phyloP scores from a whole-genome alignment of 1,139 yeast genomes.

The Saccharomycopsis phalli region DNA sequence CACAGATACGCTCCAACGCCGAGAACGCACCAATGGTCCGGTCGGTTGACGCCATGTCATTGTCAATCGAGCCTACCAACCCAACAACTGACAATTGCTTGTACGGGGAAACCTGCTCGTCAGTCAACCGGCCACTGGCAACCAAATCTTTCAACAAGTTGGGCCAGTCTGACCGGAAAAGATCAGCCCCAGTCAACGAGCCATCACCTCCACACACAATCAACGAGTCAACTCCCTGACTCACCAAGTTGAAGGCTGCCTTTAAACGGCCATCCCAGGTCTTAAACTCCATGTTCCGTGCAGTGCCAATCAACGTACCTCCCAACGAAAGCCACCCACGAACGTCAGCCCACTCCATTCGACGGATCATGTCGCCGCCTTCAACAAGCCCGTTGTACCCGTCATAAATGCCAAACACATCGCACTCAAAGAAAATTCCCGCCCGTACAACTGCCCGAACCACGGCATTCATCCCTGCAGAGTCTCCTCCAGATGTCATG shows the following conservation, averaged over 20 bases:
- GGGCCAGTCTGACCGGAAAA: slow-evolving; percentile 76
- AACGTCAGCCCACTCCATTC: slow-evolving; percentile 72
- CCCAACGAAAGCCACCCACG: slow-evolving; percentile 68
- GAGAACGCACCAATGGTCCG: slow-evolving; percentile 78
- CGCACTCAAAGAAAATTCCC: slow-evolving; percentile 62
- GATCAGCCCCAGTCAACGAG: slow-evolving; percentile 74
- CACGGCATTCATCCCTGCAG: slow-evolving; percentile 81
- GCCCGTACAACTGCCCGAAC: slow-evolving; percentile 75
- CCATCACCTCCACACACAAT: slow-evolving; percentile 87
- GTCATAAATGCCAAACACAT: slow-evolving; percentile 64
- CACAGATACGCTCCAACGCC: slow-evolving; percentile 66
- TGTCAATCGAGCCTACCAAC: slow-evolving; percentile 73
- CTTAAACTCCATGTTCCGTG: slow-evolving; percentile 60
- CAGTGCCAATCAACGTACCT: slow-evolving; percentile 79
- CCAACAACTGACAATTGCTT: slow-evolving; percentile 64
- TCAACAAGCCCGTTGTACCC: slow-evolving; percentile 71
- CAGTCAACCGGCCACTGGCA: slow-evolving; percentile 39
- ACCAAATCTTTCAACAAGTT: slow-evolving; percentile 54
- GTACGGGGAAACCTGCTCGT: slow-evolving; percentile 44
- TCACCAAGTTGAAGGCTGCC: slow-evolving; percentile 61
- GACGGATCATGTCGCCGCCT: slow-evolving; percentile 56
- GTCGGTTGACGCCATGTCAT: slow-evolving; percentile 78
- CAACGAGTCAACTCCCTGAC: slow-evolving; percentile 68
- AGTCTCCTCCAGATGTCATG: slow-evolving; percentile 85
- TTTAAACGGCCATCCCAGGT: slow-evolving; percentile 59